phyloP scores from a whole-genome alignment of 371 early-diverging fungal genomes.

The Mucor ambiguus region DNA sequence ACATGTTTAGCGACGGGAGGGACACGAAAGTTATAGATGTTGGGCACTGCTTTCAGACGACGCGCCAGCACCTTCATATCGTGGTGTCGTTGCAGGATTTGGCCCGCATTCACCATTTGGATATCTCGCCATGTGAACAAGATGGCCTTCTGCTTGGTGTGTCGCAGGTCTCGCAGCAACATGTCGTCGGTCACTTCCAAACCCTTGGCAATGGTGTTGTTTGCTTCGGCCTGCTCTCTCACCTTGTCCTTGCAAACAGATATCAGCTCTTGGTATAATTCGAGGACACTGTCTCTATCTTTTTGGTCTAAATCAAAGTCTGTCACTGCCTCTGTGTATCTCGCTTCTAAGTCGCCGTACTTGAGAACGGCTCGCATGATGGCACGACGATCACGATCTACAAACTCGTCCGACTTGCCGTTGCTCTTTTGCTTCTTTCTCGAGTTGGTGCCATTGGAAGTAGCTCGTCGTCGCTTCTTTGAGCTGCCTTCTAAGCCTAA shows the following conservation, averaged over 20 bases:
- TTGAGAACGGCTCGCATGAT: constrained; percentile 78
- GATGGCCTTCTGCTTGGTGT: constrained; percentile 78
- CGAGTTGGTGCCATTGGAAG: constrained; percentile 7
- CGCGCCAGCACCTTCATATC: constrained; percentile 51
- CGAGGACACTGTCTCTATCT: constrained; percentile 62
- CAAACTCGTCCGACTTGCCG: constrained; percentile 50
- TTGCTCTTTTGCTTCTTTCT: constrained; percentile 12
- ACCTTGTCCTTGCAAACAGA: constrained; percentile 75
- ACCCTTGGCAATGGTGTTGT: constrained; percentile 1
- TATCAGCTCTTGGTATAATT: constrained; percentile 63
- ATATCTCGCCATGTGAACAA: constrained; percentile 78
- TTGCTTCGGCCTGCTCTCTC: constrained; percentile 41
- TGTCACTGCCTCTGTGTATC: constrained; percentile 76
- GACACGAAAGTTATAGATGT: constrained; percentile 61
- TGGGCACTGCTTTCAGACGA: constrained; percentile 29
- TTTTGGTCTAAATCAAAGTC: constrained; percentile 82
- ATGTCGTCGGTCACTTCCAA: constrained; percentile 34
- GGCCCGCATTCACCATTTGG: constrained; percentile 83
- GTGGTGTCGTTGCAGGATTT: constrained; percentile 67
- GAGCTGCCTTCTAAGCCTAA: constrained; percentile 10
- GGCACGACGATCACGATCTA: constrained; percentile 81
- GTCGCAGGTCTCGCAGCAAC: constrained; percentile 51
- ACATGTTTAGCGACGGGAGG: constrained; percentile 77
- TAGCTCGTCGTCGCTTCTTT: constrained; percentile 18
- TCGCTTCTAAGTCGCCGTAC: constrained; percentile 79